A percentile compares a stretch with the other conserved stretches of the same genome.
Conservation (phyloP, 768 basidiomycete species). For the Roridomyces roridus region DNA sequence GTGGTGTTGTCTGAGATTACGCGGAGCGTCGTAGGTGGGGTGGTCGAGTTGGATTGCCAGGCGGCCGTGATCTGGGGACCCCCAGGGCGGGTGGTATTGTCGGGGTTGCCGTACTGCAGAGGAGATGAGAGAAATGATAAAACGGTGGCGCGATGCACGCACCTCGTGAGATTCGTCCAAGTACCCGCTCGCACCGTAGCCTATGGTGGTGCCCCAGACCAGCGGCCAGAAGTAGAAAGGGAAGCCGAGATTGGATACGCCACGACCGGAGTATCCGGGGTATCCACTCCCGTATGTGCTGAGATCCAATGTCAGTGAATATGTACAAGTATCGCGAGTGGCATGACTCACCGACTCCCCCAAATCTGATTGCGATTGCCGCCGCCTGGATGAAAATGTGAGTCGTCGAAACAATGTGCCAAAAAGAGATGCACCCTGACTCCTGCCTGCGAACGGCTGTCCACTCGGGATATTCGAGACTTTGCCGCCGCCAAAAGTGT, state of each 20-base stretch:
- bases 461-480: conserved; percentile 47
- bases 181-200: conserved; percentile 30
- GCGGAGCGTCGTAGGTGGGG: conserved; percentile 42
- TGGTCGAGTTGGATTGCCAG: conserved; percentile 44
- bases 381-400: conserved; percentile 46
- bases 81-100: conserved; percentile 53
- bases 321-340: background rate
- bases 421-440: conserved; percentile 3
- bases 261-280: conserved; percentile 51
- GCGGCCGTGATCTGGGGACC: conserved; percentile 45
- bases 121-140: background rate
- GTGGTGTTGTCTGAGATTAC: conserved; percentile 55
- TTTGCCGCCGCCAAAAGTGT: conserved; percentile 37
- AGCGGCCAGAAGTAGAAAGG: conserved; percentile 75
- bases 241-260: conserved; percentile 57
- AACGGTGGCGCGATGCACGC: conserved; percentile 6
- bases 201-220: conserved; percentile 46
- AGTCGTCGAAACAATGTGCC: background rate
- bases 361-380: conserved; percentile 51
- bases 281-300: conserved; percentile 72
- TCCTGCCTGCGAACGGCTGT: conserved; percentile 52
- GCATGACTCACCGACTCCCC: conserved; percentile 49
- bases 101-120: conserved; percentile 49
- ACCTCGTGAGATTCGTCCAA: conserved; percentile 45
- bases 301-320: background rate